Evolutionary conservation across 2,329 filamentous ascomycete genomes (phyloP), one percentile per base, ranked within the genome.

Genomic region (Colletotrichum lentis): DNA sequence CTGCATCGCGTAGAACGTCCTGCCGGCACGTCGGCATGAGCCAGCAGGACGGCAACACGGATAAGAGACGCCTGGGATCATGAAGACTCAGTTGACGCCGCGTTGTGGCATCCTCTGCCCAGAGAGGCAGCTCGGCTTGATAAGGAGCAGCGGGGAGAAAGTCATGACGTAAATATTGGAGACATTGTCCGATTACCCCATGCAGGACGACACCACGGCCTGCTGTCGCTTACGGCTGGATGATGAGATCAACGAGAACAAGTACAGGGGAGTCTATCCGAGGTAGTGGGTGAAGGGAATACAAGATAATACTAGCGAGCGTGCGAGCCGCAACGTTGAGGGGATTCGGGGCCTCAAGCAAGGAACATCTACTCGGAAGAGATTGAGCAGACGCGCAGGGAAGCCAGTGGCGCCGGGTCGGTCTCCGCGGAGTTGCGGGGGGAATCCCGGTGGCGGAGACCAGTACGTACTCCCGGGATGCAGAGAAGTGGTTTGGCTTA

Each of bases 61-160:
- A 69, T 66, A 69, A 66, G 55, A 35, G 49, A 31, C 14, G n/a
- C 10, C 43, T 18, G 20, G 55, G 50, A 46, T 57, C 43, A 43
- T 24, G 50, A 44, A 39, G 43, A 35, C n/a, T 11, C 27, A 43
- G n/a, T 14, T 20, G 18, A 20, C 41, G 35, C 41, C 43, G 10
- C 22, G 27, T 35, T 24, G 50, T 39, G 31, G 24, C 20, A 22
- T 46, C 8, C 39, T 39, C n/a, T 10, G 22, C 62, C 66, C 39
- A 56, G 62, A 61, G 18, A 60, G 62, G 66, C 66, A 66, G 66
- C 66, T 69, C 62, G 31, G 35, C 46, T 18, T 24, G 66, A 69
- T 66, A 56, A 65, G 50, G 16, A 11, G 18, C 43, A n/a, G 41
- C 22, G n/a, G 22, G 20, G 11, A 27, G 39, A 61, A 27, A 61